Percentiles rank a stretch among this genome's conserved stretches.
phyloP scores from a whole-genome alignment of 768 basidiomycete genomes.

The Artomyces pyxidatus region DNA sequence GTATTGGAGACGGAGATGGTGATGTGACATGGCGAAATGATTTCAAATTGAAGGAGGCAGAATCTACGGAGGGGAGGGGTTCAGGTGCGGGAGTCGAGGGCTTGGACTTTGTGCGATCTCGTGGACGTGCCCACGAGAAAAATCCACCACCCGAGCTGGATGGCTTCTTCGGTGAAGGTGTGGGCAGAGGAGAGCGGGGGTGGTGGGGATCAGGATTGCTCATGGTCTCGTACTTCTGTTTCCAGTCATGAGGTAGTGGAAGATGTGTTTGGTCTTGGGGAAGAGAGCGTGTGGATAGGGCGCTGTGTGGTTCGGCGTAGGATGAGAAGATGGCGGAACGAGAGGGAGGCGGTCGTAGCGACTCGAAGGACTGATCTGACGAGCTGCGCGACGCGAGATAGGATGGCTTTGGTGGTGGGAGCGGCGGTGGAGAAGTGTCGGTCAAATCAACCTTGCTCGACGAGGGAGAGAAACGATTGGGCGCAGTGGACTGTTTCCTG shows the following conservation, averaged over 20 bases:
- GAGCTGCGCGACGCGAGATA: conserved; percentile 29
- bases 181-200: conserved; percentile 2
- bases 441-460: conserved; percentile 17
- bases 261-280: conserved; percentile 28
- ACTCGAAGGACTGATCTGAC: conserved; percentile 32
- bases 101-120: conserved; percentile 33
- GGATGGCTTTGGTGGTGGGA: background rate
- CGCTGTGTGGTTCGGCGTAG: conserved; percentile 42
- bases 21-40: conserved; percentile 63
- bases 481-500: conserved; percentile 21
- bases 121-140: conserved; percentile 35
- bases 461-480: conserved; percentile 18
- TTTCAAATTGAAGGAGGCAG: conserved; percentile 60
- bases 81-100: conserved; percentile 23
- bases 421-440: conserved; percentile 26
- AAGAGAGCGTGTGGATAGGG: conserved; percentile 57
- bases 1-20: conserved; percentile 25
- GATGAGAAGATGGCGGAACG: conserved; percentile 58
- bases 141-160: conserved; percentile 30
- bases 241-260: background rate
- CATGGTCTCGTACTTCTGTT: conserved; percentile 16
- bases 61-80: conserved; percentile 14
- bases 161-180: conserved; percentile 16
- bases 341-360: conserved; percentile 48
- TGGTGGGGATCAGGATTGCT: conserved; percentile 13